phyloP scores from a whole-genome alignment of 164 flowering plant genomes.

The Berberis vulgaris region DNA sequence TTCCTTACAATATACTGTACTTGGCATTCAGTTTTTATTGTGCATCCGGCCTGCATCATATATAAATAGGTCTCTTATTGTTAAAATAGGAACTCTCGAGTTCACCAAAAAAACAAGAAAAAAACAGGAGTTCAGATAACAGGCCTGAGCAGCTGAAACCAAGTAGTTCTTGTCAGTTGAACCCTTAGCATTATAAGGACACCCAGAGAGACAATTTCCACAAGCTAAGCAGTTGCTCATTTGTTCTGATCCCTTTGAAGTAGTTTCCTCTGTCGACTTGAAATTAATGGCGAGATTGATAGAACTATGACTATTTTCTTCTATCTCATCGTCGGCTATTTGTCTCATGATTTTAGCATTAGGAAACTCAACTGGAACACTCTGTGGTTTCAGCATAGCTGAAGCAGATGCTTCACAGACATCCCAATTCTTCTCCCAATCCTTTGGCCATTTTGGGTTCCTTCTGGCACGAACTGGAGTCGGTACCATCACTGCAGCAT shows the following conservation, averaged over 20 bases:
- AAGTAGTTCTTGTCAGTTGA: slow-evolving; percentile 54
- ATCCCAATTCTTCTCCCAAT: slow-evolving; percentile 53
- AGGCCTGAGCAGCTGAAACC: slow-evolving; percentile 39
- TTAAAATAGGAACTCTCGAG: too few relatives aligned
- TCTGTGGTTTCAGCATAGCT: slow-evolving; percentile 35
- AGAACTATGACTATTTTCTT: slow-evolving; percentile 14
- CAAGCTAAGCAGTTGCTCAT: slow-evolving; percentile 44
- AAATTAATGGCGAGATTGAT: slow-evolving; percentile 43
- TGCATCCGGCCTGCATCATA: slow-evolving; percentile 46
- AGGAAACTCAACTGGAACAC: slow-evolving; percentile 33
- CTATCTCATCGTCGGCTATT: slow-evolving; percentile 28
- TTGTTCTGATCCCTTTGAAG: slow-evolving; percentile 11
- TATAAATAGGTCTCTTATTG: too few relatives aligned
- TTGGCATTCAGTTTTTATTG: slow-evolving; percentile 38
- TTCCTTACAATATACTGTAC: slow-evolving; percentile 37
- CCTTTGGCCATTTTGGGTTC: slow-evolving; percentile 50
- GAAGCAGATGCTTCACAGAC: slow-evolving; percentile 41
- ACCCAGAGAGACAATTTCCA: slow-evolving; percentile 59
- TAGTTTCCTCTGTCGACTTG: slow-evolving; percentile 16
- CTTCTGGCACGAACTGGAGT: slow-evolving; percentile 40
- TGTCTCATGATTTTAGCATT: slow-evolving; percentile 30
- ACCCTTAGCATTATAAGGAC: slow-evolving; percentile 56
- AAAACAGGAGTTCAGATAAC: background rate
- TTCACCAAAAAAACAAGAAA: background rate
- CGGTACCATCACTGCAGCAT: slow-evolving; percentile 51